Evolutionary conservation across 2,329 filamentous ascomycete species (phyloP).

Genomic region (Hymenoscyphus scutula): DNA sequence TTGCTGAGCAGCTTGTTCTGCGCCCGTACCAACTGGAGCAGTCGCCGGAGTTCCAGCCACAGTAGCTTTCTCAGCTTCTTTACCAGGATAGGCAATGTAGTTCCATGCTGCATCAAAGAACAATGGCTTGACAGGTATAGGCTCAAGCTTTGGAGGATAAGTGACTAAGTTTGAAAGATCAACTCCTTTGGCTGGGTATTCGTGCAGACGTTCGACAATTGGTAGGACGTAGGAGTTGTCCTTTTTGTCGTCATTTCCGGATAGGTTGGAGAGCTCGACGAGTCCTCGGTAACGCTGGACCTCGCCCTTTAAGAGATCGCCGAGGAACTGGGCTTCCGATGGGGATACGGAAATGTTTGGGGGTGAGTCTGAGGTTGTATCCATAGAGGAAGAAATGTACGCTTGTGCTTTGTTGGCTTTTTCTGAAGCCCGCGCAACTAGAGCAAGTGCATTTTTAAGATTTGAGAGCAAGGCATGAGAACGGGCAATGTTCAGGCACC

Average conservation of each 20-base stretch:
- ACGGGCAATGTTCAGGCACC: constrained; percentile 78
- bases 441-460: constrained; percentile 76
- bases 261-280: constrained; percentile 73
- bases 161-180: constrained; percentile 79
- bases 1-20: constrained; percentile 44
- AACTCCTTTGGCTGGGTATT: constrained; percentile 67
- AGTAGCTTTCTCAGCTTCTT: constrained; percentile 39
- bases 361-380: constrained; percentile 45
- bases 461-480: constrained; percentile 76
- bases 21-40: constrained; percentile 33
- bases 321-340: constrained; percentile 57
- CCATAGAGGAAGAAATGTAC: constrained; percentile 42
- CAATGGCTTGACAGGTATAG: constrained; percentile 87
- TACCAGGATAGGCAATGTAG: constrained; percentile 87
- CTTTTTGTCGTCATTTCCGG: constrained; percentile 39
- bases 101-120: constrained; percentile 98
- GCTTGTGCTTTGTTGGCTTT: constrained; percentile 54
- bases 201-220: constrained; percentile 70
- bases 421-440: constrained; percentile 70
- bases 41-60: constrained; percentile 21
- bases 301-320: constrained; percentile 63
- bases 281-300: constrained; percentile 81
- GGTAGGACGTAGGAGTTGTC: constrained; percentile 46
- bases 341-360: constrained; percentile 67
- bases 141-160: constrained; percentile 79